Evolutionary conservation across 176 grass and related monocot genomes (phyloP).

Genomic region (Oryza rufipogon): DNA sequence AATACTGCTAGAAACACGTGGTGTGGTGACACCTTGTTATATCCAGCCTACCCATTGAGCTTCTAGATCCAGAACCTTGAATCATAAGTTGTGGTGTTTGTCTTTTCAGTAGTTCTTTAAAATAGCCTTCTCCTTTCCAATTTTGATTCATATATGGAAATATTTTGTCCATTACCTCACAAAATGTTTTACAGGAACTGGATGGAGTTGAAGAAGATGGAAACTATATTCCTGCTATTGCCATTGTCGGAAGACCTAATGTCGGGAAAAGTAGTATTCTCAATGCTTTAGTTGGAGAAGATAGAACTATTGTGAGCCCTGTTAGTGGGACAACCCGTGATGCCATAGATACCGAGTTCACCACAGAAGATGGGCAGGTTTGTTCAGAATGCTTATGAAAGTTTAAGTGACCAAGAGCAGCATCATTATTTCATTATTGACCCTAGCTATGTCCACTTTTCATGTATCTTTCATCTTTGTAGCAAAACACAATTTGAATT

Average conservation of each 20-base stretch:
- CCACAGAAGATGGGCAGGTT: conserved; percentile 79
- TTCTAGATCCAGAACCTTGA: background rate
- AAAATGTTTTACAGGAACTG: conserved; percentile 40
- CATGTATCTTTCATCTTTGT: conserved; percentile 15
- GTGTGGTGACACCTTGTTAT: background rate
- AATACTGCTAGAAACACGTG: too few species aligned
- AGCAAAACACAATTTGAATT: background rate
- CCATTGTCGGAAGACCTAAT: conserved; percentile 98
- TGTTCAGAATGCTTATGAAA: conserved; percentile 26
- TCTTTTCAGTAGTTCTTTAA: background rate
- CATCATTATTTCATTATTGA: background rate
- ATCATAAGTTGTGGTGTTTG: background rate
- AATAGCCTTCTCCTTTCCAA: background rate
- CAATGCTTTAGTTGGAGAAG: conserved; percentile 93
- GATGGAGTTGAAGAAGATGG: conserved; percentile 68
- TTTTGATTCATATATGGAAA: background rate
- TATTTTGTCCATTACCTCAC: background rate
- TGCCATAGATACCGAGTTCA: conserved; percentile 95
- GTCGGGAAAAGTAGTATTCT: conserved; percentile 98
- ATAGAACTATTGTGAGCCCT: conserved; percentile 97
- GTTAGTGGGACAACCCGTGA: conserved; percentile 97
- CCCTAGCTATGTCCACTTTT: background rate
- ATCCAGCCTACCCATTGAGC: background rate
- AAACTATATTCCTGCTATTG: conserved; percentile 78
- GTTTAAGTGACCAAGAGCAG: background rate